Base-by-base conservation (phyloP, 768 basidiomycete genomes). In the Kwoniella dendrophila region DNA sequence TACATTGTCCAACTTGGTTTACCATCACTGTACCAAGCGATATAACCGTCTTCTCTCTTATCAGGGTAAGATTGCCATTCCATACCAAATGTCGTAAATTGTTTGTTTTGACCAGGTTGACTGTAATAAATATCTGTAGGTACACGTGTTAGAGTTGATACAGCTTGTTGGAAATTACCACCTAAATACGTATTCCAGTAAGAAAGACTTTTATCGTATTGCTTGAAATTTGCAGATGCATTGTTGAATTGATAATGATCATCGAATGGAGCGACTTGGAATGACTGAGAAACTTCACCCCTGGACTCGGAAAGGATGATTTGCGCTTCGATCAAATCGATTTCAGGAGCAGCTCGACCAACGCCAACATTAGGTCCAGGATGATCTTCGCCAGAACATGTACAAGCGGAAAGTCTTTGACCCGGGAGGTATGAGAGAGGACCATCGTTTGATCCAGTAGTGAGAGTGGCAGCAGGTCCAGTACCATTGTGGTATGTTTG, bases 251-350 rank as follows among this genome's bases (percentile, higher is more conserved):
- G 50, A 59, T 84, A 84, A 63, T 81, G 80, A 63, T 80, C 80
- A 65, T 82, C 80, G 76, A 83, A 86, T 8, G 85, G 85, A 41
- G 88, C 89, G 64, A 88, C 86, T 75, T 90, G 90, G 22, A 84
- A 85, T 1, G 84, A 86, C 78, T 90, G 89, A n/a, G 88, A 90
- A 7, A 86, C 86, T 40, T 72, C 62, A 12, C 77, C 78, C 22
- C 63, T 59, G 18, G 45, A 52, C 84, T 83, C 59, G 84, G 84
- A 22, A 84, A 88, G 87, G 81, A 87, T 84, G 71, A 82, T 83
- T 76, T 92, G 88, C 0, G 91, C 86, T 81, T 98, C 94, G 60
- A 95, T 74, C 62, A 98, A 83, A 78, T 97, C 94, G 69, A 97
- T 92, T 81, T 98, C 95, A 1, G 95, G 94, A 1, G 88, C 90